Conservation (phyloP, 805 yeast species). For the Spathaspora arborariae region DNA sequence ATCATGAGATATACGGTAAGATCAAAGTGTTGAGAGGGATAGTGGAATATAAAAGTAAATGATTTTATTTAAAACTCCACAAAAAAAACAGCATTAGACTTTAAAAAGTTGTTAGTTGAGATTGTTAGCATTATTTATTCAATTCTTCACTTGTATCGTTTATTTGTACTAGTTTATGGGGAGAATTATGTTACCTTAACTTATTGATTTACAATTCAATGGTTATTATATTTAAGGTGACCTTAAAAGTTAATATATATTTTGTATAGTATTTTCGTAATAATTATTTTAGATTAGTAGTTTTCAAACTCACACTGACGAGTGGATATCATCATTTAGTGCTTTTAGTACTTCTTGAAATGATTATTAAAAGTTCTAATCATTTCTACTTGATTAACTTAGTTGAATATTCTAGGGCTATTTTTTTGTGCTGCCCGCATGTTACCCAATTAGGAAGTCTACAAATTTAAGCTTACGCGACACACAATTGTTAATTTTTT, state of each 20-base stretch:
- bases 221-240: background rate
- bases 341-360: too few species aligned
- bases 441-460: slow-evolving; percentile 2
- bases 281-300: background rate
- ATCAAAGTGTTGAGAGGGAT: slow-evolving; percentile 63
- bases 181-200: background rate
- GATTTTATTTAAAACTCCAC: background rate
- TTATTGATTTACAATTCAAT: background rate
- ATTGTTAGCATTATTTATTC: background rate
- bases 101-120: background rate
- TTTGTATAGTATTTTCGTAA: background rate
- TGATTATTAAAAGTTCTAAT: too few species aligned
- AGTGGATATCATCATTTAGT: too few species aligned
- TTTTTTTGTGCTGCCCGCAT: background rate
- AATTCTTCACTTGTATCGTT: background rate
- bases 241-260: background rate
- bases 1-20: slow-evolving; percentile 53
- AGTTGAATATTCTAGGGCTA: too few species aligned
- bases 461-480: background rate
- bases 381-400: too few species aligned
- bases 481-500: background rate
- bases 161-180: background rate
- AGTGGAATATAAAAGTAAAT: slow-evolving; percentile 41
- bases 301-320: too few species aligned
- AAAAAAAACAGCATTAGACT: background rate